Evolutionary conservation across 768 basidiomycete genomes (phyloP), one percentile per base, ranked within the genome.

Genomic region (Sarcomyxa edulis): DNA sequence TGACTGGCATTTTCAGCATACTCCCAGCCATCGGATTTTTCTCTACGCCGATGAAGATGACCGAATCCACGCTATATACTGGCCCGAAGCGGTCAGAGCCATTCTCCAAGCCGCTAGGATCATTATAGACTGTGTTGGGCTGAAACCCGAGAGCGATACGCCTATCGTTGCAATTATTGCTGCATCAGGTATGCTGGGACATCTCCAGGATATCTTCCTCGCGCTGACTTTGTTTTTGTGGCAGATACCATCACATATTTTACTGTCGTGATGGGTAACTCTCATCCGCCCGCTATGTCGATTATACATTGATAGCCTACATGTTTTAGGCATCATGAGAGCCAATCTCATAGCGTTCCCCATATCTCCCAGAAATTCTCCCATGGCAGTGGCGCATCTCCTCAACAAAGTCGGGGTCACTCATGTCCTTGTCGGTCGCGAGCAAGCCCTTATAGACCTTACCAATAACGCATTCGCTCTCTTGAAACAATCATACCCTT

Each of bases 301-400:
- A n/a, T n/a, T n/a, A n/a, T n/a, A n/a, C n/a, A n/a, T n/a, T n/a
- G n/a, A n/a, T n/a, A n/a, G n/a, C n/a, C n/a, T n/a, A n/a, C n/a
- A n/a, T 14, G 32, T 53, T 27, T 43, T 62, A 7, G 62, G 63
- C 3, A 54, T 65, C 32, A 37, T 63, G 0, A 46, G 61, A 6
- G 62, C 65, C 10, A 69, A 65, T 19, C 53, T 59, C 33, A 51
- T 49, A 7, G 45, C 59, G 2, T 49, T 62, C 23, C 43, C 58
- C 16, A 45, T 62, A 12, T 65, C 63, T 7, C 60, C 58, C 6
- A 57, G 62, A 48, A 72, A 69, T 49, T 68, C 68, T 0, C 54
- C 65, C 0, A 52, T 64, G 5, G 69, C 68, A 6, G 60, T 66
- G 23, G 66, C 69, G 2, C 66, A 71, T 39, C 54, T 74, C 11